Percentiles rank a stretch among this genome's conserved stretches.
These are phyloP conservation scores for Dianthus caryophyllus DNA, from an alignment of 148 eudicot genomes.

Conservation along the genomic window DNA sequence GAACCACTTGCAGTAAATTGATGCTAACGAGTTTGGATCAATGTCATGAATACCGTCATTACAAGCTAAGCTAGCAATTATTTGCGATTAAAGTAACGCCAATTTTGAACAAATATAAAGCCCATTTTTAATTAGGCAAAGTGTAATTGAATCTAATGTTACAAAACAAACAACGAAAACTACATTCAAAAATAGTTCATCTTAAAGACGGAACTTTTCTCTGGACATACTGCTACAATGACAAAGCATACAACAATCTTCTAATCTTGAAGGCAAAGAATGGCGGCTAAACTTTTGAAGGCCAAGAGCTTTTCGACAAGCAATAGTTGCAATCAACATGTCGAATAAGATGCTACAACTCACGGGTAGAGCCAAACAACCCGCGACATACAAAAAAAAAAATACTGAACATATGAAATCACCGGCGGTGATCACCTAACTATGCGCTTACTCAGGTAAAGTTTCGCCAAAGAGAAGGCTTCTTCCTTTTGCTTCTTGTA, in stretches of 20 bases:
- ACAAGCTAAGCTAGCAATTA: too few species aligned
- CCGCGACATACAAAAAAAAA: not conserved
- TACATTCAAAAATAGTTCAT: slow-evolving; percentile 7
- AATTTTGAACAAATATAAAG: not conserved
- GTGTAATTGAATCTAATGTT: not conserved
- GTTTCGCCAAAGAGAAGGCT: slow-evolving; percentile 44
- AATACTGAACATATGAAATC: not conserved
- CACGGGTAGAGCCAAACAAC: not conserved
- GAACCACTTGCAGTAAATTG: too few species aligned
- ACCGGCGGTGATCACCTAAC: not conserved
- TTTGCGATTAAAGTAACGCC: not conserved
- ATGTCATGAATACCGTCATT: too few species aligned
- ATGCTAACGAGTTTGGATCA: too few species aligned
- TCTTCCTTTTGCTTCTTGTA: slow-evolving; percentile 70
- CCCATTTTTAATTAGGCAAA: not conserved
- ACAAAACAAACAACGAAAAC: slow-evolving; percentile 7
- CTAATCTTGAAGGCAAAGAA: not conserved
- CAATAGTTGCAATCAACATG: not conserved
- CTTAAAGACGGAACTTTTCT: slow-evolving; percentile 7
- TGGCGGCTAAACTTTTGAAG: not conserved
- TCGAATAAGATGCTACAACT: too few species aligned
- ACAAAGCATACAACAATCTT: slow-evolving; percentile 20
- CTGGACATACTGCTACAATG: slow-evolving; percentile 8
- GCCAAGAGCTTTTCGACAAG: not conserved
- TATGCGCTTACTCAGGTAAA: slow-evolving; percentile 30